Evolutionary conservation across 208 protist genomes (phyloP).

Genomic region (Trichomonas gallinae): DNA sequence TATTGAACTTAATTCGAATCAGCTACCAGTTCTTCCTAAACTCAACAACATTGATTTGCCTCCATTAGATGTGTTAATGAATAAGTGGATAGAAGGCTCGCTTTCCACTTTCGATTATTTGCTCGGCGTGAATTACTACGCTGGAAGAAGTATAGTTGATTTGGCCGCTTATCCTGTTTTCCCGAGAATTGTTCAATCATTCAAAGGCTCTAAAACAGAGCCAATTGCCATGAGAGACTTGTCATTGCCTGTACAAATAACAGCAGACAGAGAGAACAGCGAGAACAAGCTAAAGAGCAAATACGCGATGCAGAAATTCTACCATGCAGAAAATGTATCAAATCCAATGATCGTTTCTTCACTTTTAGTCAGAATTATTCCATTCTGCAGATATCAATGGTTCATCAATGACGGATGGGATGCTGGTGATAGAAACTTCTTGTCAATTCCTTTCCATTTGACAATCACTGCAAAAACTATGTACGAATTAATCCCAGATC

Average conservation of each 20-base stretch:
- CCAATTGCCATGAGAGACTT: background rate
- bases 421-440: background rate
- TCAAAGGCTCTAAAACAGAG: background rate
- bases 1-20: background rate
- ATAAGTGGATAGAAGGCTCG: background rate
- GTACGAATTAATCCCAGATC: background rate
- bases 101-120: background rate
- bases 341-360: background rate
- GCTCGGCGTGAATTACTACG: background rate
- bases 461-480: background rate
- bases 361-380: background rate
- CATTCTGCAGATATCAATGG: background rate
- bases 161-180: background rate
- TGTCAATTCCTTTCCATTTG: background rate
- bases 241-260: background rate
- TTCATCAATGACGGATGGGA: background rate
- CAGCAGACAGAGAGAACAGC: background rate
- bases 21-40: background rate
- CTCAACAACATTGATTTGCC: background rate
- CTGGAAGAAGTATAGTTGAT: background rate
- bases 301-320: background rate
- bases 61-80: background rate
- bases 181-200: background rate
- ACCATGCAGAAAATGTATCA: background rate
- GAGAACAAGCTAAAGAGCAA: background rate